Evolutionary conservation across 805 yeast species (phyloP), one percentile per base, ranked within the genome.

Genomic region (Spathaspora hagerdaliae): DNA sequence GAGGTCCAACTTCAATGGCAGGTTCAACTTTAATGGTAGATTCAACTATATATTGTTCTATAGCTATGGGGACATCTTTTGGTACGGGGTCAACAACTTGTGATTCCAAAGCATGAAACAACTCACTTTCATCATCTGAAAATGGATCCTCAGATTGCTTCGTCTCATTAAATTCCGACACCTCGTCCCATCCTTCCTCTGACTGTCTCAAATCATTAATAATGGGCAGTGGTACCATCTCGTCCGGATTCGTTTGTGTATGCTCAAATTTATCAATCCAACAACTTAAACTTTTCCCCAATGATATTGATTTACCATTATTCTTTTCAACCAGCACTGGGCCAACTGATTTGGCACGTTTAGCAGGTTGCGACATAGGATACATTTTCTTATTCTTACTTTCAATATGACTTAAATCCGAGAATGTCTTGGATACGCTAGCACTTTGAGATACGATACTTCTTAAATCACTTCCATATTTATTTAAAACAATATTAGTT

Each of bases 401-500:
- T 47, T 44, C 54, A n/a, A 47, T 29, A 13, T 51, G 50, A 5
- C 59, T 55, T 5, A 59, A 45, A 32, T 69, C 73, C 2, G 72
- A 66, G 5, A 53, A 51, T 2, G 73, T 58, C 41, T 74, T 59
- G n/a, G 63, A 58, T 38, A 65, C 45, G 1, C 74, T 61, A 2
- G 15, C 9, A n/a, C 7, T 19, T 33, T 60, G 64, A 13, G 64
- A 57, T 0, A 58, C 47, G 2, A 57, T 53, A 42, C 60, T 58
- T 11, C 63, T 63, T 38, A 69, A 53, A 3, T 67, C 70, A 31
- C 65, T 52, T 10, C 75, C 75, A 54, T 75, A 77, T 47, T 72
- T 77, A 6, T 61, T 58, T 13, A 77, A 53, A 47, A 77, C 58
- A 24, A 66, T 63, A 42, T 59, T 65, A 1, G 72, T 62, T 44